Evolutionary conservation across 192 early-diverging fungal genomes (phyloP), one percentile per base, ranked within the genome.

Genomic region (Coemansia sp.): DNA sequence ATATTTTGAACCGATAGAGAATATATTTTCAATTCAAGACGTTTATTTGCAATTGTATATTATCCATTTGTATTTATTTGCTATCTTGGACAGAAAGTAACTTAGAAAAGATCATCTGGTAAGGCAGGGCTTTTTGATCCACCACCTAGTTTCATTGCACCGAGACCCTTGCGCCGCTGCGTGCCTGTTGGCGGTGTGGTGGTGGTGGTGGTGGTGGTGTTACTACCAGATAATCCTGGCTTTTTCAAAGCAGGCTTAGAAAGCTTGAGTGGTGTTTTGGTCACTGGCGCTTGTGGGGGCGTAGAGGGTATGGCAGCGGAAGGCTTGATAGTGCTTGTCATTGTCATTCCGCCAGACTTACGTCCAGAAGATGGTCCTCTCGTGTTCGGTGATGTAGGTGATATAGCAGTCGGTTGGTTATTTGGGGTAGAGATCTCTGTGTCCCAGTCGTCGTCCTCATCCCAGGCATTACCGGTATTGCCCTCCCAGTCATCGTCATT

Each of bases 61-160:
- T 6, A 34, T 34, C 33, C 3, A 34, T 3, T 6, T 34, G 4
- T 6, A 34, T 8, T 34, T 6, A 34, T 8, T 34, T 35, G 5
- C 10, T 10, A 7, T 35, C 34, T 20, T 46, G 43, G n/a, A 46
- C 5, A 10, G 34, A 10, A 35, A 10, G 2, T 16, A 2, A 9
- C 10, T 40, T 60, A 71, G 35, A 71, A 65, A 4, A 67, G 49
- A 15, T 64, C 73, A 26, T 75, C 67, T 0, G 55, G 57, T 9
- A 61, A 53, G 2, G 64, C 30, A 23, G 59, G 58, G 18, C 39
- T 66, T 52, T 79, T 79, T 20, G 70, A 51, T 33, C 46, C 58
- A 0, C 76, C 75, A 10, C 75, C 67, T 2, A 79, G 70, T 57
- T 79, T 79, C 76, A 79, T 79, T 2, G 76, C 76, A 10, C 76